Evolutionary conservation across 2,329 filamentous ascomycete genomes (phyloP), one percentile per base, ranked within the genome.

Genomic region (Magnaporthales sp.): DNA sequence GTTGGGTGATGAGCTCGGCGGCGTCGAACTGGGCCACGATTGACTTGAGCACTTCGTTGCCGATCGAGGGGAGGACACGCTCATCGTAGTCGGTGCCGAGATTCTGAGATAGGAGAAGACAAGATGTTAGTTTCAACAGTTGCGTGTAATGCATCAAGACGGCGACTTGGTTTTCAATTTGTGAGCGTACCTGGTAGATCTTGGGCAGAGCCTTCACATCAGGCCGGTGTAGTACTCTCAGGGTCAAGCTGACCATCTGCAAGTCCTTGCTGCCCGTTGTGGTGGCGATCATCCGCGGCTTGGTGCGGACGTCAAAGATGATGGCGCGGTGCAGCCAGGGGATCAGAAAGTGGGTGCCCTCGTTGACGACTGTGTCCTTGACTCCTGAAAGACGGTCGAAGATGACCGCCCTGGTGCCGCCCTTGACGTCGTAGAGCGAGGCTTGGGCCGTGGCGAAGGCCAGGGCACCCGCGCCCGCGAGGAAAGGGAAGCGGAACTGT

Each of bases 21-120:
- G 95, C 95, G 78, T 99, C 96, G 84, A 99, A 99, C 79, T 98
- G 95, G 70, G 95, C 95, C 67, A 99, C 95, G 73, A 99, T 97
- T 74, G 93, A 88, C 84, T 99, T 99, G 77, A 99, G 89, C 73
- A 99, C 95, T 87, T 99, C 95, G 83, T 99, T 99, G 74, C 96
- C 95, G 80, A 99, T 99, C 71, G 93, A 97, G 63, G 95, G 95
- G 73, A 99, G 90, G 68, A 99, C 95, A 79, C 95, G 88, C 86
- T 99, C 95, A 78, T 99, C 95, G 84, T 99, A 99, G 79, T 99
- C 95, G 82, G 89, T 91, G 76, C 95, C 95, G 78, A 99, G 94
- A 77, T 93, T 95, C 94, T 98, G 72, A 27, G 62, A 8, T 13
- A 10, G 24, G n/a, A 11, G 4, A 10, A 22, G 58, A 24, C 19